Conservation (phyloP, 73 alveolate species). For the Symbiodinium natans region DNA sequence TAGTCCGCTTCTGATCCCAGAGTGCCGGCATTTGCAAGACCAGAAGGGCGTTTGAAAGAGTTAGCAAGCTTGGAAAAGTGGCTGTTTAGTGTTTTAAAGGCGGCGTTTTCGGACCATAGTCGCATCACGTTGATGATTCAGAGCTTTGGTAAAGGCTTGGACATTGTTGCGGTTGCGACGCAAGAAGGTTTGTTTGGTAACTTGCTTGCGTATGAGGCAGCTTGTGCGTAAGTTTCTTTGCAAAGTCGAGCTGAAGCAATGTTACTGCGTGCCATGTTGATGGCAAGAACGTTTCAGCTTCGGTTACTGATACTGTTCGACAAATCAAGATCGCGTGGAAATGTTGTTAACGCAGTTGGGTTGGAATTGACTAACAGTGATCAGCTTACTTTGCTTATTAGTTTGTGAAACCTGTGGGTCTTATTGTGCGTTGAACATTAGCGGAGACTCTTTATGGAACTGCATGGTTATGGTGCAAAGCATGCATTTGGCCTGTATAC, state of each 20-base stretch:
- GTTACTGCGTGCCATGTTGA: neutral
- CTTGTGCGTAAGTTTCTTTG: neutral
- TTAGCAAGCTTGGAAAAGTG: neutral
- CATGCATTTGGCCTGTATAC: neutral
- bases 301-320: neutral
- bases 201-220: neutral
- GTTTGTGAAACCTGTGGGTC: neutral
- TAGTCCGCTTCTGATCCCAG: neutral
- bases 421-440: neutral
- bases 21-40: neutral
- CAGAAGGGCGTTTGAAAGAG: neutral
- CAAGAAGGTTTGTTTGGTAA: neutral
- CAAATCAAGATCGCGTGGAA: neutral
- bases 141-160: neutral
- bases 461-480: neutral
- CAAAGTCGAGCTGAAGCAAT: neutral
- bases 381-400: neutral
- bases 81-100: neutral
- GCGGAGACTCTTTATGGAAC: neutral
- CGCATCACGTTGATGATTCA: neutral
- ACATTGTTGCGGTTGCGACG: slow-evolving; percentile 2
- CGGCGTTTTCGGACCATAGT: neutral
- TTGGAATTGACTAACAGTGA: neutral
- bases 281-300: neutral
- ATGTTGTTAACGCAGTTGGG: neutral